Evolutionary conservation across 2,329 filamentous ascomycete genomes (phyloP).

Genomic region (Calonectria pseudoturangicola): DNA sequence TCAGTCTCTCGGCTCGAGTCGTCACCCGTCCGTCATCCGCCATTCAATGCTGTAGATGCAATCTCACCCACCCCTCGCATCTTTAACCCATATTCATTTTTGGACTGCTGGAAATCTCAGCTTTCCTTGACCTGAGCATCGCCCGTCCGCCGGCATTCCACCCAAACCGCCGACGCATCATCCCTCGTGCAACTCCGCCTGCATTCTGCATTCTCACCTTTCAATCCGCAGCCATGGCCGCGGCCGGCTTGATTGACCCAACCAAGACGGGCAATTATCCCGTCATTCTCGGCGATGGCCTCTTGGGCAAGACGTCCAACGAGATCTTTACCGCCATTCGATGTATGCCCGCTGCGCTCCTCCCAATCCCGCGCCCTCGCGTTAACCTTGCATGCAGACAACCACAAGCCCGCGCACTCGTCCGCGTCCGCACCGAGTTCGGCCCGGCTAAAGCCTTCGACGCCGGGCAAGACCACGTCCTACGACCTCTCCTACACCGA

Average conservation of each 20-base stretch:
- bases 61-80: neutral
- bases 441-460: constrained; percentile 71
- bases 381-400: constrained; percentile 67
- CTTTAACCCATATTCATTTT: constrained; percentile 7
- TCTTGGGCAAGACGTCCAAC: constrained; percentile 73
- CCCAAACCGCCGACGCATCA: neutral
- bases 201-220: neutral
- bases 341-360: constrained; percentile 68
- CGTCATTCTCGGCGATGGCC: constrained; percentile 77
- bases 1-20: constrained; percentile 2
- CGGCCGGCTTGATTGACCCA: constrained; percentile 71
- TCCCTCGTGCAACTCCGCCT: neutral
- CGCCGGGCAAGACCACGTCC: constrained; percentile 69
- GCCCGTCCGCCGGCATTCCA: neutral
- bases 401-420: constrained; percentile 75
- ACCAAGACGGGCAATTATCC: constrained; percentile 78
- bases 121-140: constrained; percentile 11
- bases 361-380: neutral
- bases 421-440: constrained; percentile 68
- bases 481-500: constrained; percentile 75
- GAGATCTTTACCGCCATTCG: constrained; percentile 76
- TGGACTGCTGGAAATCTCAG: constrained; percentile 22
- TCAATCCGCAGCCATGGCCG: constrained; percentile 50
- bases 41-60: constrained; percentile 25
- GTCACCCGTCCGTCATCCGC: constrained; percentile 13